Evolutionary conservation across 1,139 yeast species (phyloP), one percentile per base, ranked within the genome.

Genomic region (Pichia sp.): DNA sequence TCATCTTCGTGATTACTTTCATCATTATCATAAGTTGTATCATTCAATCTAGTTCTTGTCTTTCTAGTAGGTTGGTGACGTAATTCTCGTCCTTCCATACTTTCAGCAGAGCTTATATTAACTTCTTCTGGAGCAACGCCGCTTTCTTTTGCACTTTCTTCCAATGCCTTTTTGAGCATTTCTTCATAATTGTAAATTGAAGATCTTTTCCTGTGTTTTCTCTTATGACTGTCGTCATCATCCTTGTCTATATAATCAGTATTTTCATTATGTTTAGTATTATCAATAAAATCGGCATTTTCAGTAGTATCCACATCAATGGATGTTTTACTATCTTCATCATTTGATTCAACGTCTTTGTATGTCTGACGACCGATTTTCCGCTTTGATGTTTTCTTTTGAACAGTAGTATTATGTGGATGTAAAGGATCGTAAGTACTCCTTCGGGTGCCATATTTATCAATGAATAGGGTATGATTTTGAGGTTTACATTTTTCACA

Each of bases 401-500:
- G 52, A 18, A 5, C 12, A 32, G 6, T 8, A 36, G 69, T 25
- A 8, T n/a, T 8, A 34, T 42, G 39, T 13, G 45, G 25, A 20
- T 40, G 34, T 26, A 32, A 73, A 7, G 79, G 78, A 52, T 68
- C 69, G 58, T 77, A 78, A 52, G 73, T 65, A n/a, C 80, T 73
- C 47, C 66, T 60, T 37, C 54, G 58, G 41, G 51, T 54, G 18
- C 69, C 75, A 42, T 61, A 59, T 39, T 52, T 56, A 45, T 62
- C 63, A 37, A 65, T 71, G 48, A 66, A 64, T 45, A 79, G 67
- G 25, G 77, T 68, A 63, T 90, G 97, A 39, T 84, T 69, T 41
- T 85, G 90, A 0, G 96, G 96, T 56, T 82, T 79, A 68, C 97
- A 92, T 58, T 71, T 67, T 63, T 92, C 98, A 71, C 97, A 90